A percentile compares a stretch with the other conserved stretches of the same genome.
Evolutionary conservation across 768 basidiomycete species (phyloP).

Genomic region (Boletus vinaceobasis): DNA sequence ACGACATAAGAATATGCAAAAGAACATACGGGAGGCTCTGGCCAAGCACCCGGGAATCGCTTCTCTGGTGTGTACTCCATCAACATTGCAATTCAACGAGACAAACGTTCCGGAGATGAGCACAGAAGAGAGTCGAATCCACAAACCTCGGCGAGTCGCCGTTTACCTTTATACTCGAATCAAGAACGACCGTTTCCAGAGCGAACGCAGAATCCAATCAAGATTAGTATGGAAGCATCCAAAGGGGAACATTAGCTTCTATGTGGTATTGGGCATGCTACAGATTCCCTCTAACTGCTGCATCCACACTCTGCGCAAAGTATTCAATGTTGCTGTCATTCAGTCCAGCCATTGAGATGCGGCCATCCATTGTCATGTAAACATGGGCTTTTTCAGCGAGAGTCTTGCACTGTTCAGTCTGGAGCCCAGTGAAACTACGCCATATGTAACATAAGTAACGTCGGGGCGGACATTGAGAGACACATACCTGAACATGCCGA

Average conservation of each 20-base stretch:
- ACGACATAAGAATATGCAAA: neutral
- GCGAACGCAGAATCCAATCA: conserved; percentile 14
- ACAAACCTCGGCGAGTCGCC: conserved; percentile 14
- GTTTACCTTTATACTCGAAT: conserved; percentile 17
- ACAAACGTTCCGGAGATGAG: neutral
- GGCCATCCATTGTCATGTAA: conserved; percentile 92
- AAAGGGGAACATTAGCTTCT: conserved; percentile 18
- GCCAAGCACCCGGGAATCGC: conserved; percentile 24
- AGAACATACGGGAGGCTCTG: conserved; percentile 20
- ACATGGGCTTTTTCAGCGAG: conserved; percentile 87
- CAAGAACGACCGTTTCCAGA: conserved; percentile 12
- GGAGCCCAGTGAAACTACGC: conserved; percentile 80
- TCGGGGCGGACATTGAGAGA: neutral
- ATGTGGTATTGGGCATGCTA: conserved; percentile 38
- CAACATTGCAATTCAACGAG: conserved; percentile 15
- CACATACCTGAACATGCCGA: conserved; percentile 93
- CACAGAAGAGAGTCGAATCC: conserved; percentile 1
- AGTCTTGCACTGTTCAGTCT: conserved; percentile 70
- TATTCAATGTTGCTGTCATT: conserved; percentile 83
- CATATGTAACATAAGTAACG: conserved; percentile 1
- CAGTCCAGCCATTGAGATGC: conserved; percentile 92
- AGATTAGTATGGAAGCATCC: conserved; percentile 23
- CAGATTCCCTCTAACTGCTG: conserved; percentile 74
- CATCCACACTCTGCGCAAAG: conserved; percentile 84
- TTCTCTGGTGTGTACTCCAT: conserved; percentile 20